Base-by-base conservation (phyloP, 2,329 filamentous ascomycete genomes). In the Monilinia aucupariae region DNA sequence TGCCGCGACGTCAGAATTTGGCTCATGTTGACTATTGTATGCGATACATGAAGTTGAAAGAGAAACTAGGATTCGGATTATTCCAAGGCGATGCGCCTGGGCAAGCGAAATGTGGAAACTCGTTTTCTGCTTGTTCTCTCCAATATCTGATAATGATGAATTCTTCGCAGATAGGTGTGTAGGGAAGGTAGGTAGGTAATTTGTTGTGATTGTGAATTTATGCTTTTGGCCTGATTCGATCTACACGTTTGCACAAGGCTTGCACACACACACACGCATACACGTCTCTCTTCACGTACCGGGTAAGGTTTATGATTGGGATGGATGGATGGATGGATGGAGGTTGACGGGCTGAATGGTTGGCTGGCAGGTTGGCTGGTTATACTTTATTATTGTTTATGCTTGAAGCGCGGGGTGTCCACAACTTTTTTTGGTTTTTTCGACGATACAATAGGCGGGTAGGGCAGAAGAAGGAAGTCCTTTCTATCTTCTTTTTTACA, bases 1-100 rank as follows among this genome's bases (percentile, higher is more conserved):
- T 96, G 91, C 74, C 89, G 85, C 72, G 82, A 80, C 66, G 90
- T 91, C 78, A 94, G 79, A 75, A 91, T 82, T 74, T 85, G 84
- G 79, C 84, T 88, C 89, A 92, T 92, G 68, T 73, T 76, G 78
- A 32, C 25, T 41, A 61, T 63, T 50, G 41, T 51, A 50, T 67
- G 52, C 52, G 64, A 58, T 61, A 48, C 61, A 63, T 63, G 54
- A 63, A 63, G 39, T 62, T 55, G 52, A 61, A 47, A 20, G 25
- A 10, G 43, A 48, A n/a, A 37, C 20, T 56, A 10, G 30, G 30
- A 55, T 48, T 48, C 30, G 7, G 48, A 48, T 49, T 64, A 43
- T 56, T 64, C 63, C 53, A 43, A 64, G 67, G 66, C 62, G 58
- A 68, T 68, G 66, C 67, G 68, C 69, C 67, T 67, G 59, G 61